Evolutionary conservation across 2,329 filamentous ascomycete species (phyloP).

Genomic region (Alternaria ventricosa): DNA sequence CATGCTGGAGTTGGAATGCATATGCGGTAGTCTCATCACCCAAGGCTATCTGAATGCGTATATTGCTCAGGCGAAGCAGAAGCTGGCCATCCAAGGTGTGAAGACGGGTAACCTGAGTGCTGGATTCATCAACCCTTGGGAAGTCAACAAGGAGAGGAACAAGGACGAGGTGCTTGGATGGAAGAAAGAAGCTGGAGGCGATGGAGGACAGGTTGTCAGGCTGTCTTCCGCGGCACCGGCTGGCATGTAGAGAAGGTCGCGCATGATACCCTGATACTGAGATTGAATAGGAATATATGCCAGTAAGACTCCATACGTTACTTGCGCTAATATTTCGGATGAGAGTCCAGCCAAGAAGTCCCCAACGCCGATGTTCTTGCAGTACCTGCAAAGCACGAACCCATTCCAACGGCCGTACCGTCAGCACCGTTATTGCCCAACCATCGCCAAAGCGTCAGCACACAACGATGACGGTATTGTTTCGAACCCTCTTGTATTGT

Average conservation of each 20-base stretch:
- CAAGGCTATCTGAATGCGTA: constrained; percentile 86
- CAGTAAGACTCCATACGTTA: background rate
- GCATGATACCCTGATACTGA: constrained; percentile 14
- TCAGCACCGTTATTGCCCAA: background rate
- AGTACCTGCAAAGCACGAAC: background rate
- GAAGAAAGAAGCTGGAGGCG: constrained; percentile 59
- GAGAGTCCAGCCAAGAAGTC: background rate
- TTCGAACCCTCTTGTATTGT: background rate
- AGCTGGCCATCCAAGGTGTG: constrained; percentile 83
- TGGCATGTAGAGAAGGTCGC: constrained; percentile 24
- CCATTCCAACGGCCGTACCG: background rate
- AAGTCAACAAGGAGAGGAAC: constrained; percentile 68
- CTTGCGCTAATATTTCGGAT: background rate
- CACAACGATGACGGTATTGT: background rate
- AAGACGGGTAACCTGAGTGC: constrained; percentile 66
- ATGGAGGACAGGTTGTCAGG: constrained; percentile 62
- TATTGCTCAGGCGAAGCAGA: constrained; percentile 75
- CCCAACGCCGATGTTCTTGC: background rate
- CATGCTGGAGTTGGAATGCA: constrained; percentile 74
- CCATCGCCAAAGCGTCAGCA: background rate
- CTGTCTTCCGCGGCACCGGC: constrained; percentile 61
- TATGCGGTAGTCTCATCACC: constrained; percentile 76
- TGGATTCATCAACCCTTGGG: constrained; percentile 78
- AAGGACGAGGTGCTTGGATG: constrained; percentile 74
- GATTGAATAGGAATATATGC: background rate